Evolutionary conservation across 192 early-diverging fungal species (phyloP).

Genomic region (Martensiomyces pterosporus): DNA sequence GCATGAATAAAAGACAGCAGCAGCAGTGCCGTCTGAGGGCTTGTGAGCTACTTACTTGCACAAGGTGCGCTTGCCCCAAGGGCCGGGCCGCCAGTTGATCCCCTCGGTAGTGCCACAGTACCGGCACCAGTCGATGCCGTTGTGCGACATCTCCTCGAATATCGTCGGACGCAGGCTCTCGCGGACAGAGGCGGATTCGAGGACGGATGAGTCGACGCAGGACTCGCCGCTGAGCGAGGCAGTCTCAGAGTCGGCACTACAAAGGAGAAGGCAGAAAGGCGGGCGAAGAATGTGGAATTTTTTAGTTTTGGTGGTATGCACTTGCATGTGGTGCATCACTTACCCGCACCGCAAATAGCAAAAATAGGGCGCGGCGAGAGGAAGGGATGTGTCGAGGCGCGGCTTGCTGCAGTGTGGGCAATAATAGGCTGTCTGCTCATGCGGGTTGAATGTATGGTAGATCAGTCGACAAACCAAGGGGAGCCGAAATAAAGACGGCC

Average conservation of each 20-base stretch:
- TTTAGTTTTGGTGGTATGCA: too few relatives aligned
- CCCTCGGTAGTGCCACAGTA: slow-evolving; percentile 89
- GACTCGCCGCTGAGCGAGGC: slow-evolving; percentile 50
- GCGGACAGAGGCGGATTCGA: slow-evolving; percentile 26
- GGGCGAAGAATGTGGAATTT: neutral
- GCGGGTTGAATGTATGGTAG: too few relatives aligned
- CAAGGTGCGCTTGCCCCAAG: slow-evolving; percentile 90
- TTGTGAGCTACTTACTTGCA: slow-evolving; percentile 60
- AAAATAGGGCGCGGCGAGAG: too few relatives aligned
- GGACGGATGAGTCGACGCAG: slow-evolving; percentile 29
- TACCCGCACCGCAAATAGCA: too few relatives aligned
- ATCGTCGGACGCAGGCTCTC: slow-evolving; percentile 49
- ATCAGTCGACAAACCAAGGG: too few relatives aligned
- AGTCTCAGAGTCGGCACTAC: slow-evolving; percentile 42
- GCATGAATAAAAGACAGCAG: slow-evolving; percentile 27
- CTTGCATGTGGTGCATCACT: neutral
- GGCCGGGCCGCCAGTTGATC: slow-evolving; percentile 87
- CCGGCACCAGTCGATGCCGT: slow-evolving; percentile 76
- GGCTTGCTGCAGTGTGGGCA: too few relatives aligned
- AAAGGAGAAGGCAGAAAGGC: slow-evolving; percentile 5
- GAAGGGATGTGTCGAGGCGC: too few relatives aligned
- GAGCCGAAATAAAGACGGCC: too few relatives aligned
- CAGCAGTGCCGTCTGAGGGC: neutral
- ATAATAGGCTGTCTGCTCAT: too few relatives aligned
- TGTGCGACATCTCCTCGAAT: slow-evolving; percentile 46